Percentiles rank a stretch among this genome's conserved stretches.
phyloP scores from a whole-genome alignment of 805 yeast genomes.

The Hanseniaspora valbyensis region DNA sequence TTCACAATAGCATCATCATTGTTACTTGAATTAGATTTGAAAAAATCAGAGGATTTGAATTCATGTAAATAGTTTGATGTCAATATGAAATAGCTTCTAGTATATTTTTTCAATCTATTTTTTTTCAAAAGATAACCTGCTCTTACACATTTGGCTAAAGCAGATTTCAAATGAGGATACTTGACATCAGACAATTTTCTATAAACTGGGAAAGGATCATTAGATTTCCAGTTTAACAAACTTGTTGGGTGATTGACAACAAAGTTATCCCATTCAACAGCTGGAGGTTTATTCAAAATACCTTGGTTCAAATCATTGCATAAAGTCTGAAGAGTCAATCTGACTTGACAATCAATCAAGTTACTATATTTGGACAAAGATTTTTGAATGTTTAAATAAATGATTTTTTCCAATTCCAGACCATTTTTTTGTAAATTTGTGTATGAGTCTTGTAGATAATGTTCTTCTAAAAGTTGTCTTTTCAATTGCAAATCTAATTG shows the following conservation, averaged over 20 bases:
- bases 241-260: constrained; percentile 38
- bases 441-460: constrained; percentile 54
- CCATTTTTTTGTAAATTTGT: constrained; percentile 56
- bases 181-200: constrained; percentile 40
- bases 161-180: constrained; percentile 46
- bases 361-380: constrained; percentile 42
- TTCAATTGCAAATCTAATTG: constrained; percentile 56
- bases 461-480: constrained; percentile 52
- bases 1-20: constrained; percentile 14
- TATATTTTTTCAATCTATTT: constrained; percentile 51
- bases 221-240: constrained; percentile 31
- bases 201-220: constrained; percentile 32
- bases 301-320: constrained; percentile 34
- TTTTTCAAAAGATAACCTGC: constrained; percentile 52
- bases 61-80: constrained; percentile 61
- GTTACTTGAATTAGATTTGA: constrained; percentile 27
- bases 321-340: constrained; percentile 44
- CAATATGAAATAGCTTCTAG: constrained; percentile 53
- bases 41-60: constrained; percentile 37
- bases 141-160: constrained; percentile 42
- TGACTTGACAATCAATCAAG: constrained; percentile 43
- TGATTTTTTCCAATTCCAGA: constrained; percentile 51
- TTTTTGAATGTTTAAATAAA: constrained; percentile 51
- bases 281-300: constrained; percentile 45
- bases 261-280: constrained; percentile 60